Base-by-base conservation (phyloP, 495 filamentous ascomycete genomes). In the Aspergillus avenaceus region DNA sequence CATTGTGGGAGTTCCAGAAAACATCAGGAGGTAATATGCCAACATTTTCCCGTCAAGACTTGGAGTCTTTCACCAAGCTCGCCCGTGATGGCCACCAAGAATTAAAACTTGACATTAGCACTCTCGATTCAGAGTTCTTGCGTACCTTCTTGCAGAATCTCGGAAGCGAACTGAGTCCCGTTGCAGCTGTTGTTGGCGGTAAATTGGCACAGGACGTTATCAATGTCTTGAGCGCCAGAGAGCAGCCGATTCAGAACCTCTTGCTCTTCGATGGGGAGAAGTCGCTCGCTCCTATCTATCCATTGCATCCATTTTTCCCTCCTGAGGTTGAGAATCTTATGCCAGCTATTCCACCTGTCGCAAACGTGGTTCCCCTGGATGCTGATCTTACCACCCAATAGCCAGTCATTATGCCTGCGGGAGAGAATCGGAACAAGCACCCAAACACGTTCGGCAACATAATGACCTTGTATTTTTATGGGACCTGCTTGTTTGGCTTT, bases 231-330 rank as follows among this genome's bases (percentile, higher is more conserved):
- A 88, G 91, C 19, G 79, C 84, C 54, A 79, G 87, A 34, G 90
- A 97, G 70, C 93, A 97, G 65, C 93, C 93, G 3, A 80, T 97
- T 13, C 95, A 97, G 74, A 98, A 98, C 63, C 81, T 97, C 60
- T 76, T 95, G 27, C 71, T 97, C 9, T 96, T 97, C 62, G 90
- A 97, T 65, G 93, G 90, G 2, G 87, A 89, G 56, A 80, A 75
- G 45, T 85, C 82, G 61, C 78, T 85, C 43, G 88, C 84, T 0
- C 84, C 84, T 4, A 84, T 95, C 47, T 93, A 93, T 59, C 76
- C 89, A 1, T 67, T 98, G 42, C 89, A 95, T 64, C 87, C 89
- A 0, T 75, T 82, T 50, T 82, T 83, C 61, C 68, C 75, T 4
- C 61, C 66, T 5, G 64, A 65, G 26, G 52, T 66, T 41, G 62